Conservation (phyloP, 495 filamentous ascomycete genomes). For the Corynascus novoguineensis region DNA sequence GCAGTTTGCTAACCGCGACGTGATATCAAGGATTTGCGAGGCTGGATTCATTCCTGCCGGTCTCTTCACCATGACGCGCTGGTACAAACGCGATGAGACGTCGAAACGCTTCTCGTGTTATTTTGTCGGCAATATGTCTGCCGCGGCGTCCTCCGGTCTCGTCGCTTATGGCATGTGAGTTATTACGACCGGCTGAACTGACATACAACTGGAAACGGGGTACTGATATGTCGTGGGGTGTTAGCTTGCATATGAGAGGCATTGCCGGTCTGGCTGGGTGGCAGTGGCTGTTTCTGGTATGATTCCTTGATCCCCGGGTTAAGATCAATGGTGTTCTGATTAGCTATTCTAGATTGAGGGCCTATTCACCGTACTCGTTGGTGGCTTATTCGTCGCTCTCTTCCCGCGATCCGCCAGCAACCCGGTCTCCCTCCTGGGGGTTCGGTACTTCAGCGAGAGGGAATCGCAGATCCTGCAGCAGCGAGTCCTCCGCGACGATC, state of each 20-base stretch:
- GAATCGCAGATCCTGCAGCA: conserved; percentile 35
- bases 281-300: conserved; percentile 54
- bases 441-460: conserved; percentile 35
- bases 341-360: conserved; percentile 36
- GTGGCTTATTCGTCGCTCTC: conserved; percentile 44
- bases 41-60: conserved; percentile 56
- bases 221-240: neutral
- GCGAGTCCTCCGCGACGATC: conserved; percentile 37
- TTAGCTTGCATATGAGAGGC: conserved; percentile 41
- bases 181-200: too few relatives aligned
- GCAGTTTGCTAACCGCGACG: neutral
- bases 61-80: conserved; percentile 54
- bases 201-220: neutral
- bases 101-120: conserved; percentile 50
- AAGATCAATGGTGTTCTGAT: neutral
- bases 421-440: conserved; percentile 39
- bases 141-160: conserved; percentile 25
- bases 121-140: conserved; percentile 49
- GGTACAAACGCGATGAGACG: conserved; percentile 55
- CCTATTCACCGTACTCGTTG: conserved; percentile 48
- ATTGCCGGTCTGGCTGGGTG: conserved; percentile 48
- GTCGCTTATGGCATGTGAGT: conserved; percentile 29
- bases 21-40: conserved; percentile 39
- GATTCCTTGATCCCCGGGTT: neutral
- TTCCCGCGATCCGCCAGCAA: conserved; percentile 42